Conservation (phyloP, 768 basidiomycete genomes). For the Paxillus ammoniavirescens region DNA sequence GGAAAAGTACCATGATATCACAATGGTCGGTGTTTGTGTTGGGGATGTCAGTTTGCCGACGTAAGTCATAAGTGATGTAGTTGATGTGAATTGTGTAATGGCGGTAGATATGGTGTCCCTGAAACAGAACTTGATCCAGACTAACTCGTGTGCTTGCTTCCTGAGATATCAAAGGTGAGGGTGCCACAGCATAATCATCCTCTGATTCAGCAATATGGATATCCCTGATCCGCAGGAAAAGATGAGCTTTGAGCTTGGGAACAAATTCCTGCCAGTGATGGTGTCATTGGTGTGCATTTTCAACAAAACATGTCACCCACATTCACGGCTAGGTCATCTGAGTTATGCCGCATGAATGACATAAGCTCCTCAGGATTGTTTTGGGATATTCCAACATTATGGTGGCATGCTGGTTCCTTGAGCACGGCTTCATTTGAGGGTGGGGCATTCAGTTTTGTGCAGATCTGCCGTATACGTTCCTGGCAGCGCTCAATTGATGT, state of each 20-base stretch:
- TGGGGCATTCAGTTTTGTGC: background rate
- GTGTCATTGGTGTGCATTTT: background rate
- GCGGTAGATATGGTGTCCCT: constrained; percentile 17
- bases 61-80: constrained; percentile 30
- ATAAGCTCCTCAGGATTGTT: background rate
- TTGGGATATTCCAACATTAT: constrained; percentile 15
- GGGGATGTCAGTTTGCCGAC: constrained; percentile 16
- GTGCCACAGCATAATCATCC: no score
- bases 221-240: constrained; percentile 4
- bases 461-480: background rate
- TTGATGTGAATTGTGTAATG: constrained; percentile 25
- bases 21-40: constrained; percentile 8
- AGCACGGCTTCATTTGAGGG: background rate
- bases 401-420: constrained; percentile 7
- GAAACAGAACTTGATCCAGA: constrained; percentile 7
- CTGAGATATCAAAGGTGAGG: no score
- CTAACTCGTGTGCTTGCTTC: background rate
- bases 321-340: constrained; percentile 27
- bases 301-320: background rate
- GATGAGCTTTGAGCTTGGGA: constrained; percentile 1
- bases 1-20: constrained; percentile 22
- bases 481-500: background rate
- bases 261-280: constrained; percentile 7
- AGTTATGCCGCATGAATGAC: constrained; percentile 1
- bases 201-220: background rate